These are phyloP conservation scores for Globisporangium nodosum DNA, from an alignment of 352 stramenopile genomes.

Conservation along the genomic window DNA sequence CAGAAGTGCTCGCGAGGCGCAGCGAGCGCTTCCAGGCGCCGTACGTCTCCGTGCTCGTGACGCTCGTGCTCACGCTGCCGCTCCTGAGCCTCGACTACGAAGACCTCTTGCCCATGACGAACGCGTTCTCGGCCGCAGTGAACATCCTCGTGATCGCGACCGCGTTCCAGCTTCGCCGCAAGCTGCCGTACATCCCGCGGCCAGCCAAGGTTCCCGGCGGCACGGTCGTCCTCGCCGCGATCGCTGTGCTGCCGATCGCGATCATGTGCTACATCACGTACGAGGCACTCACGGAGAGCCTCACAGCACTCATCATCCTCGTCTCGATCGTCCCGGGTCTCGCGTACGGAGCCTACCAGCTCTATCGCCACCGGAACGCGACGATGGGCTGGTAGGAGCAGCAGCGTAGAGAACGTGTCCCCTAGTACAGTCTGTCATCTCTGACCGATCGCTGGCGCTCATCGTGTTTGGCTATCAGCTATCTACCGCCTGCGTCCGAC, in stretches of 20 bases:
- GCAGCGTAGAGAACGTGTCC: neutral
- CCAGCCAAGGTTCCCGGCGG: conserved; percentile 52
- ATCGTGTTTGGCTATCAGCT: neutral
- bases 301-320: conserved; percentile 27
- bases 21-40: conserved; percentile 30
- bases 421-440: neutral
- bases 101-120: conserved; percentile 81
- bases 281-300: conserved; percentile 23
- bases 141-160: conserved; percentile 89
- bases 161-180: conserved; percentile 82
- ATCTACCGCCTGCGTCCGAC: neutral
- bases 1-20: conserved; percentile 49
- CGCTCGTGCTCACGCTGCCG: conserved; percentile 29
- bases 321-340: conserved; percentile 36
- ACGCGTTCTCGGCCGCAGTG: conserved; percentile 83
- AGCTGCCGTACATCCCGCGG: conserved; percentile 60
- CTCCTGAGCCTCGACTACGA: conserved; percentile 59
- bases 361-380: conserved; percentile 9
- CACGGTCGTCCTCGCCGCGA: conserved; percentile 21
- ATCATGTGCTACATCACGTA: conserved; percentile 55
- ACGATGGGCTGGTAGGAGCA: conserved; percentile 10
- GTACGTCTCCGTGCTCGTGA: conserved; percentile 26
- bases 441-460: neutral
- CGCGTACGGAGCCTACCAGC: conserved; percentile 9
- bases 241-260: conserved; percentile 29